Base-by-base conservation (phyloP, 2,329 filamentous ascomycete species). In the Aspergillus ustus region DNA sequence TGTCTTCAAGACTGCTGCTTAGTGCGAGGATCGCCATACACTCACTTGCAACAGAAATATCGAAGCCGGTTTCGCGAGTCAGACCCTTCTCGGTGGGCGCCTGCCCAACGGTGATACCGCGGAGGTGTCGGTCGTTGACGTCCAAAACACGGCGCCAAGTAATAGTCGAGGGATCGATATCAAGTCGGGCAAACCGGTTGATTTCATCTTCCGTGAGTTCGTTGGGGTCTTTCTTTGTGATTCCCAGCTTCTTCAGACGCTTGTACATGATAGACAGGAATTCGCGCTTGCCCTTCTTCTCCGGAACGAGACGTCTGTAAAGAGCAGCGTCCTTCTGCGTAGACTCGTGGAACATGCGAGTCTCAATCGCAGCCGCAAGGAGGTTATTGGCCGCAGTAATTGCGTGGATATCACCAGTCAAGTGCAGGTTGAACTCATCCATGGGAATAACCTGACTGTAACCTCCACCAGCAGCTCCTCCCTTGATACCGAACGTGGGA, bases 401-500 rank as follows among this genome's bases (percentile, higher is more conserved):
- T 67, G 95, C 95, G 77, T 99, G 95, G 60, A 99, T 98, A 76
- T 99, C 95, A 72, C 95, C 95, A 59, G 95, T 99, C 72, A 99
- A 82, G 78, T 99, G 95, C 74, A 99, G 83, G 80, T 99, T 99
- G 84, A 99, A 99, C 78, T 99, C 95, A 72, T 99, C 95, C 95
- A 99, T 99, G 62, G 95, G 95, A 71, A 99, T 98, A 73, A 99
- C 95, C 78, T 99, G 95, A 77, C 92, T 97, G 86, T 98, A 99
- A 44, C 95, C 95, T 77, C 95, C 95, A 72, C 95, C 95, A 60
- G 95, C 95, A 62, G 95, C 95, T 72, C 95, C 95, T 65, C 95
- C 95, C 84, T 99, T 99, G 85, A 99, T 98, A 72, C 95, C 95
- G 76, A 99, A 99, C 0, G 95, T 99, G 59, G 95, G 95, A 4